Conservation (phyloP, 371 early-diverging fungal genomes). For the Lichtheimia ornata region DNA sequence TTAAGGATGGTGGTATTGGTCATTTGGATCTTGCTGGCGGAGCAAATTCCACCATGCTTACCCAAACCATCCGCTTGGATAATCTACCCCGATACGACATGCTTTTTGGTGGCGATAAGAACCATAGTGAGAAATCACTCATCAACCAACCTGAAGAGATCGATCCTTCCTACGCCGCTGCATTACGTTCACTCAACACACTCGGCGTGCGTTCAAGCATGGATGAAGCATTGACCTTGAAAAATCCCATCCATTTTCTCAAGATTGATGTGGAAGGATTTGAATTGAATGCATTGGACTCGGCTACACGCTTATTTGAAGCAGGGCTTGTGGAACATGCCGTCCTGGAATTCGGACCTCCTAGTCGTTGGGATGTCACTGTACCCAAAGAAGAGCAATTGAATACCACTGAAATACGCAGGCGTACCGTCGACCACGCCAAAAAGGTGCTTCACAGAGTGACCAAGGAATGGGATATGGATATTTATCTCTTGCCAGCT, state of each 20-base stretch:
- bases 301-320: slow-evolving; percentile 38
- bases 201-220: slow-evolving; percentile 2
- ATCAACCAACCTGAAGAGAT: slow-evolving; percentile 21
- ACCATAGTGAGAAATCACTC: not conserved
- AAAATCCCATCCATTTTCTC: slow-evolving; percentile 48
- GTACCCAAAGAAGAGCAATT: slow-evolving; percentile 19
- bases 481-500: slow-evolving; percentile 44
- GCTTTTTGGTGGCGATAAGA: slow-evolving; percentile 29
- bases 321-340: slow-evolving; percentile 40
- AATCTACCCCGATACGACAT: slow-evolving; percentile 30
- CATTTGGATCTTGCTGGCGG: slow-evolving; percentile 28
- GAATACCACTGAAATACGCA: slow-evolving; percentile 18
- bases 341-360: slow-evolving; percentile 49
- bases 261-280: slow-evolving; percentile 56
- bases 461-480: slow-evolving; percentile 34
- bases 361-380: slow-evolving; percentile 47
- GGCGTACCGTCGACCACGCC: slow-evolving; percentile 18
- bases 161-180: slow-evolving; percentile 27
- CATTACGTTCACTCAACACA: slow-evolving; percentile 12
- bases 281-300: slow-evolving; percentile 42
- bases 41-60: slow-evolving; percentile 11
- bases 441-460: slow-evolving; percentile 15
- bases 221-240: slow-evolving; percentile 25
- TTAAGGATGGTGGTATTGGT: slow-evolving; percentile 42
- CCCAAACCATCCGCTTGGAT: slow-evolving; percentile 48